Conservation (phyloP, 768 basidiomycete genomes). For the Lactifluus echinatus region DNA sequence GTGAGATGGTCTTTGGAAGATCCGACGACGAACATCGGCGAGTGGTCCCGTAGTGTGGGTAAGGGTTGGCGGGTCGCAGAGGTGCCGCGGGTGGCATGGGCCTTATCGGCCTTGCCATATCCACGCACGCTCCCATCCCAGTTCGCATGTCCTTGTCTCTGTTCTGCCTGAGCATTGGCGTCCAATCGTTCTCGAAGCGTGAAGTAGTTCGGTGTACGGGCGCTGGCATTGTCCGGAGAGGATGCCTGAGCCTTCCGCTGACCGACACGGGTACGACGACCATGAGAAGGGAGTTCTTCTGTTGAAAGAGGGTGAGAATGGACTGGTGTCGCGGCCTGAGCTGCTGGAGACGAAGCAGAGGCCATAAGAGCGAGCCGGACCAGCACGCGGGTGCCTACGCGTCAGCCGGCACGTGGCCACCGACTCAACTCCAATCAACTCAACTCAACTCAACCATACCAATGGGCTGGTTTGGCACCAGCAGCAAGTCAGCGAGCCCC, state of each 20-base stretch:
- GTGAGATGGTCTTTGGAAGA: conserved; percentile 15
- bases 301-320: conserved; percentile 65
- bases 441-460: background rate
- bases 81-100: conserved; percentile 24
- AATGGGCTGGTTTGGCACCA: conserved; percentile 34
- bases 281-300: conserved; percentile 37
- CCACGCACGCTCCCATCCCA: conserved; percentile 54
- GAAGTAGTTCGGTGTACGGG: conserved; percentile 47
- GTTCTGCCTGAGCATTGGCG: conserved; percentile 28
- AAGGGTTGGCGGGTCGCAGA: conserved; percentile 30
- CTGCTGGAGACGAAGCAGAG: conserved; percentile 22
- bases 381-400: background rate
- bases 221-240: conserved; percentile 12
- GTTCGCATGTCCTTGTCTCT: conserved; percentile 25
- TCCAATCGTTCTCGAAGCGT: conserved; percentile 56
- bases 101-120: conserved; percentile 36
- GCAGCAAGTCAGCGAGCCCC: conserved; percentile 33
- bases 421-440: no score
- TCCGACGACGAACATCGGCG: conserved; percentile 18
- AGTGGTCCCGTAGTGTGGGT: conserved; percentile 33
- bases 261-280: conserved; percentile 39
- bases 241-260: conserved; percentile 26
- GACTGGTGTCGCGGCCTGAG: conserved; percentile 39
- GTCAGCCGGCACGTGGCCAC: background rate
- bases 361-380: conserved; percentile 17